Evolutionary conservation across 306 rosid species (phyloP).

Genomic region (Urtica urens): DNA sequence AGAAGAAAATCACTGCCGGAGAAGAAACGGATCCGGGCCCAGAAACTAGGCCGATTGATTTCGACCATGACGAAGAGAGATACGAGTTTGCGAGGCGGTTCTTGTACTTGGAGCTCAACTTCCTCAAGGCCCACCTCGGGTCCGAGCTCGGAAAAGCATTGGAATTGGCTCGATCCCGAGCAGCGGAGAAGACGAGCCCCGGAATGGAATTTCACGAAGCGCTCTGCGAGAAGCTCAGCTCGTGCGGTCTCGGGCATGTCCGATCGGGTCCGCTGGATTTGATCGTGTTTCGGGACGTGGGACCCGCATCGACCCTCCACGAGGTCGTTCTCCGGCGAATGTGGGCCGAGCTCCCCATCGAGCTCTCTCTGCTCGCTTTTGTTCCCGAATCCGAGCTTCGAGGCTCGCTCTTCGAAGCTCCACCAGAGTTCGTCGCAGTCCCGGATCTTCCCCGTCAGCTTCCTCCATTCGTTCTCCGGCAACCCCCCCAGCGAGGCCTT

Average conservation of each 20-base stretch:
- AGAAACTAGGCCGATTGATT: too few species aligned
- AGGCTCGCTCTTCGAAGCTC: slow-evolving; percentile 13
- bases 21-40: slow-evolving; percentile 30
- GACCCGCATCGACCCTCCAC: slow-evolving; percentile 31
- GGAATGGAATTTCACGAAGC: slow-evolving; percentile 28
- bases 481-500: slow-evolving; percentile 29
- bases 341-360: slow-evolving; percentile 53
- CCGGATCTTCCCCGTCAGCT: slow-evolving; percentile 40
- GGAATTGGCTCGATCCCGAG: too few species aligned
- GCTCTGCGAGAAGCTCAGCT: slow-evolving; percentile 45
- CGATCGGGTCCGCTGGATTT: slow-evolving; percentile 32
- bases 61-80: too few species aligned
- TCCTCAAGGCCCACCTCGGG: slow-evolving; percentile 30
- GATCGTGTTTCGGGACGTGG: slow-evolving; percentile 37
- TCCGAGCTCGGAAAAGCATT: slow-evolving; percentile 26
- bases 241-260: slow-evolving; percentile 33
- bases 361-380: slow-evolving; percentile 37
- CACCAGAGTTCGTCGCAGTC: slow-evolving; percentile 38
- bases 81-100: slow-evolving; percentile 27
- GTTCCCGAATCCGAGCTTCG: slow-evolving; percentile 29
- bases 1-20: slow-evolving; percentile 7
- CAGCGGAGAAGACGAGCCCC: too few species aligned
- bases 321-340: slow-evolving; percentile 35
- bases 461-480: slow-evolving; percentile 56
- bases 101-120: slow-evolving; percentile 29